Conservation (phyloP, 768 basidiomycete genomes). For the Dictyophora rubrovolvata region DNA sequence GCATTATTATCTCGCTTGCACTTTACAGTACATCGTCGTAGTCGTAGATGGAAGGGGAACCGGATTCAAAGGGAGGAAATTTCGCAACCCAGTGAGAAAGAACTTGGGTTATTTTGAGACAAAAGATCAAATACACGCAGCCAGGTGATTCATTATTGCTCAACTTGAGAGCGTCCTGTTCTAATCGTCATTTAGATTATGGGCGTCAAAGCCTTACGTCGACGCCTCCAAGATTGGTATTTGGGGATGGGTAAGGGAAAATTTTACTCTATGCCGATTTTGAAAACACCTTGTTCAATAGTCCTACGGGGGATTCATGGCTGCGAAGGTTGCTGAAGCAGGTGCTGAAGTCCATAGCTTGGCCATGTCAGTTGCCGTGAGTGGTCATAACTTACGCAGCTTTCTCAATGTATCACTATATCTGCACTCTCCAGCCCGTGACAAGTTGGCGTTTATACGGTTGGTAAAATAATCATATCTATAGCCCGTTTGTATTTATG, state of each 20-base stretch:
- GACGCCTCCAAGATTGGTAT: slow-evolving; percentile 85
- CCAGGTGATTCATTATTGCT: slow-evolving; percentile 49
- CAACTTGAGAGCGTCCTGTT: neutral
- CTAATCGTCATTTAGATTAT: slow-evolving; percentile 37
- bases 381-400: slow-evolving; percentile 15
- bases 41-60: slow-evolving; percentile 90
- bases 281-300: slow-evolving; percentile 19
- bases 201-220: slow-evolving; percentile 81
- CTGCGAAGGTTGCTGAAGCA: slow-evolving; percentile 84
- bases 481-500: neutral
- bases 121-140: slow-evolving; percentile 80
- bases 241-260: slow-evolving; percentile 85
- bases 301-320: slow-evolving; percentile 97
- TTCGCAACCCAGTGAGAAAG: slow-evolving; percentile 82
- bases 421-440: slow-evolving; percentile 48
- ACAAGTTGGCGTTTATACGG: slow-evolving; percentile 80
- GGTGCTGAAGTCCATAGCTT: slow-evolving; percentile 83
- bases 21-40: slow-evolving; percentile 77
- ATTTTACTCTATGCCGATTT: too few species aligned
- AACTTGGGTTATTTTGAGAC: slow-evolving; percentile 88
- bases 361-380: slow-evolving; percentile 83
- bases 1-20: slow-evolving; percentile 78
- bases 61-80: slow-evolving; percentile 73
- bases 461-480: slow-evolving; percentile 22
- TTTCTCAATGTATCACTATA: neutral